Conservation (phyloP, 495 filamentous ascomycete species). For the Penicillium simplicissimum region DNA sequence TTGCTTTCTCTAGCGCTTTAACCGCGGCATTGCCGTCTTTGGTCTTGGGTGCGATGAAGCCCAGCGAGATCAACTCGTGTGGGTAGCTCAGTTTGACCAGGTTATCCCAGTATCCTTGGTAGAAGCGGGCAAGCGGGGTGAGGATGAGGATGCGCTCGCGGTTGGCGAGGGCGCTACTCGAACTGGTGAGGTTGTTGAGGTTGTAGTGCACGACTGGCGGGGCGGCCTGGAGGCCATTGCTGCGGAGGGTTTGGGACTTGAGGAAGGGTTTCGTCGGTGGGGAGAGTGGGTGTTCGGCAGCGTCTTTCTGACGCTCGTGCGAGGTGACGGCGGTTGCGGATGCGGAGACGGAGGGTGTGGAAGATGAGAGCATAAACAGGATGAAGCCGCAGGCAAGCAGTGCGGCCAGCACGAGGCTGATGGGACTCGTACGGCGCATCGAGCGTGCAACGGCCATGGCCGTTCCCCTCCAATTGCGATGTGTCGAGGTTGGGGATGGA, state of each 20-base stretch:
- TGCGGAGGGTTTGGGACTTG: conserved; percentile 59
- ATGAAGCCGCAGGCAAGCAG: conserved; percentile 64
- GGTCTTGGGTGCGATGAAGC: conserved; percentile 94
- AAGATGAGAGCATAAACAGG: conserved; percentile 61
- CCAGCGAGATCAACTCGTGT: conserved; percentile 88
- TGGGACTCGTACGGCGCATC: conserved; percentile 67
- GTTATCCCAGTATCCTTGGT: conserved; percentile 94
- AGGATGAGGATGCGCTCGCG: conserved; percentile 86
- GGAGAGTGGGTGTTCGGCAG: conserved; percentile 72
- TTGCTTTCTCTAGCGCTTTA: conserved; percentile 75
- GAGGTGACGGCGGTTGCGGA: conserved; percentile 40
- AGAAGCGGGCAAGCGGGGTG: conserved; percentile 90
- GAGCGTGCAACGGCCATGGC: conserved; percentile 57
- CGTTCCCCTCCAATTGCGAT: conserved; percentile 17
- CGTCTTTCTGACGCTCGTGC: conserved; percentile 54
- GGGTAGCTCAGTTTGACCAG: conserved; percentile 82
- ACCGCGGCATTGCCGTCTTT: conserved; percentile 85
- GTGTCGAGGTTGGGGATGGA: conserved; percentile 13
- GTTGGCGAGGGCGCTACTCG: conserved; percentile 69
- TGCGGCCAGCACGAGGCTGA: conserved; percentile 62
- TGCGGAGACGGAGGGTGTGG: conserved; percentile 36
- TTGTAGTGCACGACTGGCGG: conserved; percentile 95
- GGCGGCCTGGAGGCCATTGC: conserved; percentile 57
- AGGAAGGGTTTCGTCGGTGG: conserved; percentile 83
- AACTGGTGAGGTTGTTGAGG: conserved; percentile 88